Conservation (phyloP, 768 basidiomycete genomes). For the Kwoniella sp. region DNA sequence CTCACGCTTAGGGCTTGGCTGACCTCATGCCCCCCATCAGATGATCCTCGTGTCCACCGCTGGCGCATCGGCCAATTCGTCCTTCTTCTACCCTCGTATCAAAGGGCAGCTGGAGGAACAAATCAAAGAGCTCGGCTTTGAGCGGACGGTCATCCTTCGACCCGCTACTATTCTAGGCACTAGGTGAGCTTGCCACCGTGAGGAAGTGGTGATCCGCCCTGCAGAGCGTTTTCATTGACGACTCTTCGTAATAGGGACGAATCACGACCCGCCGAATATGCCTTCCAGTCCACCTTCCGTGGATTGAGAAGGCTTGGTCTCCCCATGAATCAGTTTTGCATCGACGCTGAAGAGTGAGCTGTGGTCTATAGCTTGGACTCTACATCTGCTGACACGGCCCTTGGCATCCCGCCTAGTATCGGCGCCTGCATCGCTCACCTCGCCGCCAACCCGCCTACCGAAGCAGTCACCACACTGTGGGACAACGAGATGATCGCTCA, state of each 20-base stretch:
- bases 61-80: slow-evolving; percentile 21
- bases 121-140: slow-evolving; percentile 34
- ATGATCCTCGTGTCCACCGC: slow-evolving; percentile 42
- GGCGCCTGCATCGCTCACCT: slow-evolving; percentile 42
- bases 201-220: too few species aligned
- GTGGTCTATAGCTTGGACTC: neutral
- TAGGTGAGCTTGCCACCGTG: slow-evolving; percentile 32
- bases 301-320: slow-evolving; percentile 30
- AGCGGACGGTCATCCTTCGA: slow-evolving; percentile 35
- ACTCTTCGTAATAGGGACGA: slow-evolving; percentile 17
- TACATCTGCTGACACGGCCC: neutral
- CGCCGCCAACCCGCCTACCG: slow-evolving; percentile 27
- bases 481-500: slow-evolving; percentile 30
- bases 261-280: slow-evolving; percentile 19
- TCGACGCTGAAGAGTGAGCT: slow-evolving; percentile 39
- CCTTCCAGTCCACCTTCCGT: slow-evolving; percentile 24
- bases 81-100: slow-evolving; percentile 33
- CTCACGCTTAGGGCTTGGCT: neutral
- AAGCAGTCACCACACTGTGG: slow-evolving; percentile 23
- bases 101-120: slow-evolving; percentile 47
- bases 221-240: too few species aligned
- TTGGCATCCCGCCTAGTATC: slow-evolving; percentile 15
- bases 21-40: slow-evolving; percentile 16
- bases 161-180: slow-evolving; percentile 42
- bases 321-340: slow-evolving; percentile 17